phyloP scores from a whole-genome alignment of 2,329 filamentous ascomycete genomes.

The Alternaria tenuissima region DNA sequence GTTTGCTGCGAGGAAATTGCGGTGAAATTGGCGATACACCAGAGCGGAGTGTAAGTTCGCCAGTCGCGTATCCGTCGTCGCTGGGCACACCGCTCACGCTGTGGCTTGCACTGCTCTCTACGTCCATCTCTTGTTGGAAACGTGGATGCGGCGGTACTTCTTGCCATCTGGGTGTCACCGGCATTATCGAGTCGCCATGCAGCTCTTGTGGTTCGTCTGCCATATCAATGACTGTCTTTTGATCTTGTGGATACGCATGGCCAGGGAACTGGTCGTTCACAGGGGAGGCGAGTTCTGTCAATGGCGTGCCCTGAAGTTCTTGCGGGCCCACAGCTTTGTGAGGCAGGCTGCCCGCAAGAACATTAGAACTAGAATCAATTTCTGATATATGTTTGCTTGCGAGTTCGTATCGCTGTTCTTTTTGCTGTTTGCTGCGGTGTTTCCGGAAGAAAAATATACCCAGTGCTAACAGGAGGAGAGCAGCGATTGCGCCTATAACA shows the following conservation, averaged over 20 bases:
- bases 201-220: constrained; percentile 38
- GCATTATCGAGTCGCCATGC: constrained; percentile 28
- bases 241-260: constrained; percentile 25
- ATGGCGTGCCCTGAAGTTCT: constrained; percentile 37
- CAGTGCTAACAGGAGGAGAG: constrained; percentile 30
- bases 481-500: constrained; percentile 31
- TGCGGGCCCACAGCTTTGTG: constrained; percentile 29
- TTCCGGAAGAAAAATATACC: constrained; percentile 34
- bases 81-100: constrained; percentile 35
- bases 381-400: constrained; percentile 31
- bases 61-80: constrained; percentile 28
- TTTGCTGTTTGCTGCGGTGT: constrained; percentile 18
- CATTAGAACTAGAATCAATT: constrained; percentile 17
- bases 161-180: constrained; percentile 32
- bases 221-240: constrained; percentile 31
- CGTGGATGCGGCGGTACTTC: constrained; percentile 29
- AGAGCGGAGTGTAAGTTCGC: constrained; percentile 13
- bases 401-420: constrained; percentile 31
- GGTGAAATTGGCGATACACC: constrained; percentile 31
- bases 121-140: constrained; percentile 32
- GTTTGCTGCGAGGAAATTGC: background rate
- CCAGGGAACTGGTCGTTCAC: constrained; percentile 8
- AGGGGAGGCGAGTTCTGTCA: constrained; percentile 35
- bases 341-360: constrained; percentile 6
- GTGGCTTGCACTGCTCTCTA: constrained; percentile 23